Evolutionary conservation across 768 basidiomycete genomes (phyloP), one percentile per base, ranked within the genome.

Genomic region (Lentinus tigrinus): DNA sequence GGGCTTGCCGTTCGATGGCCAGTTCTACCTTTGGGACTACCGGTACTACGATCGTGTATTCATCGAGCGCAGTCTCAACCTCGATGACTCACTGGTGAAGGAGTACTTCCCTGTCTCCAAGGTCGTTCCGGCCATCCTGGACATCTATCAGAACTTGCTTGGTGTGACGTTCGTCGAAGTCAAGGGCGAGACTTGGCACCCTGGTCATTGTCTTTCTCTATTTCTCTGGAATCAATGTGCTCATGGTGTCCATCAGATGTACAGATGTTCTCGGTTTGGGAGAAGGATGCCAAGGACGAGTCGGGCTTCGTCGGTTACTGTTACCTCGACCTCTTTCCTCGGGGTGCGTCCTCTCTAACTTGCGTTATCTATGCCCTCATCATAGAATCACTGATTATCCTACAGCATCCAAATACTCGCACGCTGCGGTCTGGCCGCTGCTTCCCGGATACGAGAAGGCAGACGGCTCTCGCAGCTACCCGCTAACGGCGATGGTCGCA

Each of bases 51-150:
- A 87, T 67, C 78, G 83, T 61, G 82, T 78, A 67, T 89, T 76
- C 66, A 75, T 87, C 52, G 88, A 93, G 71, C 77, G 81, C 65
- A 78, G 79, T 21, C 77, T 94, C 26, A 77, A 80, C 36, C 79
- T 93, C 34, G 91, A 94, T 60, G 89, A 93, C 63, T 81, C 81
- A 61, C 75, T 87, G 13, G 85, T 95, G 62, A 93, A 94, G 72
- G 88, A 94, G 69, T 92, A 93, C 71, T 94, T 95, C 81, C 91
- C 92, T 0, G 93, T 94, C 3, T 78, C 84, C 2, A 82, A 87
- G 17, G 91, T 95, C 42, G 88, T 95, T 11, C 89, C 91, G 6
- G 79, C 87, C 3, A 91, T 95, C 65, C 78, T 95, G 47, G 76
- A 82, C 14, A 91, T 95, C 67, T 95, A 95, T 71, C 90, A 93